Percentiles rank a stretch among this genome's conserved stretches.
phyloP scores from a whole-genome alignment of 768 basidiomycete genomes.

The Leccinum longicurvipes region DNA sequence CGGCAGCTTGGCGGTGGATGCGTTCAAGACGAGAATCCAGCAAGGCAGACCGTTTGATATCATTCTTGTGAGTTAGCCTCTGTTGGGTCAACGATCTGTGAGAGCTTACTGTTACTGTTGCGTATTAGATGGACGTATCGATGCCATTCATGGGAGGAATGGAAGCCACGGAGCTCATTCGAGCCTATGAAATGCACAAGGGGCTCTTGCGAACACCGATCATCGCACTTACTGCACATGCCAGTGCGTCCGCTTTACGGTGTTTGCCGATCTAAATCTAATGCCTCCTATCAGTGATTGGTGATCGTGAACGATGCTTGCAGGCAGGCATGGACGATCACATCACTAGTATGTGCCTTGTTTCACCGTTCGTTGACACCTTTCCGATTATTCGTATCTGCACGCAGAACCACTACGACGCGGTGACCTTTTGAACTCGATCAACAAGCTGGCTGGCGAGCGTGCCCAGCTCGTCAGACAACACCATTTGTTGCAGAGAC shows the following conservation, averaged over 20 bases:
- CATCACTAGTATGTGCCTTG: constrained; percentile 62
- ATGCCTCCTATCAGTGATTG: constrained; percentile 63
- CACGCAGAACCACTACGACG: constrained; percentile 70
- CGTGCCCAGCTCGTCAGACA: constrained; percentile 38
- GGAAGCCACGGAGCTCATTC: constrained; percentile 93
- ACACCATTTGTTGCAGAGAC: constrained; percentile 30
- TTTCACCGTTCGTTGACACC: not conserved
- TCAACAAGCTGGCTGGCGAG: constrained; percentile 75
- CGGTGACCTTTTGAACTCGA: constrained; percentile 75
- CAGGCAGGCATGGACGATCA: constrained; percentile 83
- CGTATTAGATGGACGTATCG: constrained; percentile 87
- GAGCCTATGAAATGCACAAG: constrained; percentile 75
- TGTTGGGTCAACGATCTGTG: not conserved
- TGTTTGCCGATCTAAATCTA: constrained; percentile 4
- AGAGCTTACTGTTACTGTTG: constrained; percentile 6
- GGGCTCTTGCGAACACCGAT: constrained; percentile 78
- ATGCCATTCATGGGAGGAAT: constrained; percentile 99
- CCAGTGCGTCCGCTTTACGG: constrained; percentile 57
- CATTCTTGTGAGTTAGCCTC: constrained; percentile 64
- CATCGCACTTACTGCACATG: constrained; percentile 95
- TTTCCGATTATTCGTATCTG: not conserved
- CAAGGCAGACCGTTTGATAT: constrained; percentile 82
- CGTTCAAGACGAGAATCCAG: constrained; percentile 75
- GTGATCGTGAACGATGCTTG: constrained; percentile 72
- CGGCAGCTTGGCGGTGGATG: constrained; percentile 89